Evolutionary conservation across 257 asterid species (phyloP).

Genomic region (Fraxinus excelsior): DNA sequence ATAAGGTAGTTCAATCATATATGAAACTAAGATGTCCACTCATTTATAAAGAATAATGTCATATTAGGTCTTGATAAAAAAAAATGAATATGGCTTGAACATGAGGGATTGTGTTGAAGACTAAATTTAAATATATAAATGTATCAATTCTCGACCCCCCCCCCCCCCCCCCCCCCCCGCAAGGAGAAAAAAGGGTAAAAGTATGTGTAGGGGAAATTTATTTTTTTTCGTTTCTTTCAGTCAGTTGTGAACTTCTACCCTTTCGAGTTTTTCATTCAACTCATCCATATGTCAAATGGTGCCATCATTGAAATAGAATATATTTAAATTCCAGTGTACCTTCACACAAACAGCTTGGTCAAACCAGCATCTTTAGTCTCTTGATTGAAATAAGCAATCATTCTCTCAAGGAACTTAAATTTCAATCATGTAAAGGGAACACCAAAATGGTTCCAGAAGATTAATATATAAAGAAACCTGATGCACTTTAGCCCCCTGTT

Average conservation of each 20-base stretch:
- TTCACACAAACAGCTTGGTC: neutral
- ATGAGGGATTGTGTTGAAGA: no score
- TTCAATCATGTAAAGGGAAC: neutral
- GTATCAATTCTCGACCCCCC: no score
- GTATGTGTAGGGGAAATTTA: neutral
- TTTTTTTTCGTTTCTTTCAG: neutral
- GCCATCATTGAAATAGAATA: neutral
- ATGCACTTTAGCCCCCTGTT: neutral
- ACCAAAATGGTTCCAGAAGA: neutral
- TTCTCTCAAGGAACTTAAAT: constrained; percentile 1
- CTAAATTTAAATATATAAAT: no score
- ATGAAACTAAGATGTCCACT: no score
- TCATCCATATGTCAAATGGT: neutral
- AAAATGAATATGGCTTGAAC: no score
- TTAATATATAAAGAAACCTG: neutral
- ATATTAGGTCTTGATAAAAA: no score
- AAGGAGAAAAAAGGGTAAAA: neutral
- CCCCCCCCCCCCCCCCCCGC: neutral
- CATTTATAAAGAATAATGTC: no score
- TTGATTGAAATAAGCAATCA: neutral
- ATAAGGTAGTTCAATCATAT: no score
- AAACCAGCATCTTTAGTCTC: neutral
- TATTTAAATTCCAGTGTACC: neutral
- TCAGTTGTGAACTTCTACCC: neutral
- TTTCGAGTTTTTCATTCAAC: neutral